Evolutionary conservation across 2,329 filamentous ascomycete genomes (phyloP).

Genomic region (Neofusicoccum ribis): DNA sequence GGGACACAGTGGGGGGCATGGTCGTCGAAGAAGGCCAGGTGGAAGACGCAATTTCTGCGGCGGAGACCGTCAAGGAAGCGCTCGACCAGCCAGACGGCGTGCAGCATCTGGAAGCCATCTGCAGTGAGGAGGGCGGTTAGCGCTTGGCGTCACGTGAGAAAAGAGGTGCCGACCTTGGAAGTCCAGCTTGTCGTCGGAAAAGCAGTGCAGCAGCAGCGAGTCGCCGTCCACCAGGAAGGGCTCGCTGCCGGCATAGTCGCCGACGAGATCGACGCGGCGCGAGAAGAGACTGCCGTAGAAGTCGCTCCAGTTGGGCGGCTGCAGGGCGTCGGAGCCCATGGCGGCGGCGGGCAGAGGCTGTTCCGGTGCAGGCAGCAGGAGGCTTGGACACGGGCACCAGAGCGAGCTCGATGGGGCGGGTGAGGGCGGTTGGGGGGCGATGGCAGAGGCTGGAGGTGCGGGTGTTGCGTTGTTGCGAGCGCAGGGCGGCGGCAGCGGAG

Average conservation of each 20-base stretch:
- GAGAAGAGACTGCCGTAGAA: constrained; percentile 36
- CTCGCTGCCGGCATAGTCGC: constrained; percentile 74
- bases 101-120: constrained; percentile 68
- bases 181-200: constrained; percentile 64
- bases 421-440: too few species aligned
- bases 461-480: too few species aligned
- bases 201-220: constrained; percentile 65
- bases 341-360: background rate
- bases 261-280: constrained; percentile 56
- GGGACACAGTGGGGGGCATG: constrained; percentile 60
- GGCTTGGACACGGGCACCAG: too few species aligned
- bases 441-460: too few species aligned
- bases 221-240: constrained; percentile 74
- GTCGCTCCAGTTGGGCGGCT: background rate
- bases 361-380: too few species aligned
- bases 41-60: constrained; percentile 67
- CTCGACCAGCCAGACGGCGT: constrained; percentile 70
- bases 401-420: too few species aligned
- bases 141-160: background rate
- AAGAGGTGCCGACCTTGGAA: constrained; percentile 50
- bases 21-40: constrained; percentile 67
- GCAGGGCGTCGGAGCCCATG: background rate
- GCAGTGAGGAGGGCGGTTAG: constrained; percentile 2
- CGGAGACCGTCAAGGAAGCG: constrained; percentile 61
- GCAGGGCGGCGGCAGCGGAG: too few species aligned